Conservation (phyloP, 495 filamentous ascomycete genomes). For the Lasiosphaeriaceae sp. region DNA sequence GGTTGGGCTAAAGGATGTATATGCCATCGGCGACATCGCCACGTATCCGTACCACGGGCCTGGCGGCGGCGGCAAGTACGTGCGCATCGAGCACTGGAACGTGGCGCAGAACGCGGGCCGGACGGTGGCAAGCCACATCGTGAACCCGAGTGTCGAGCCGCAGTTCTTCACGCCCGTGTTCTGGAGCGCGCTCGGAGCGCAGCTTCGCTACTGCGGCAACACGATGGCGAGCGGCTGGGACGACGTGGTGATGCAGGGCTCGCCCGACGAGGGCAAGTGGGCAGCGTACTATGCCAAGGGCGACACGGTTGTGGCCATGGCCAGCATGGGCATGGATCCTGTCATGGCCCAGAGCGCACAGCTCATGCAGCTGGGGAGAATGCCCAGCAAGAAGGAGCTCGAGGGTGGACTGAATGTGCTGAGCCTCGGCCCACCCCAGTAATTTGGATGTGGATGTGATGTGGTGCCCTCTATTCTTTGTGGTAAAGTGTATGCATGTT, state of each 20-base stretch:
- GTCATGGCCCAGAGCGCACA: conserved; percentile 78
- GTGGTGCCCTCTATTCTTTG: no score
- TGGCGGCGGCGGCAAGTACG: conserved; percentile 63
- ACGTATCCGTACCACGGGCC: conserved; percentile 93
- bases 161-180: conserved; percentile 88
- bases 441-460: no score
- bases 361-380: conserved; percentile 76
- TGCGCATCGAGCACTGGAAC: conserved; percentile 94
- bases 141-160: conserved; percentile 52
- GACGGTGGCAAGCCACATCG: conserved; percentile 68
- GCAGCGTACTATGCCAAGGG: conserved; percentile 85
- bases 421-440: conserved; percentile 41
- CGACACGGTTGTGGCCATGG: conserved; percentile 86
- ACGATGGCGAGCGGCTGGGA: conserved; percentile 72
- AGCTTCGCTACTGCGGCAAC: conserved; percentile 90
- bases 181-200: conserved; percentile 87
- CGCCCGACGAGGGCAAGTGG: conserved; percentile 78
- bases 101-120: conserved; percentile 92
- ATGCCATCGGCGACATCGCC: conserved; percentile 93
- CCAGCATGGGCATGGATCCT: conserved; percentile 86
- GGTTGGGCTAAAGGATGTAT: conserved; percentile 70
- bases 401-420: conserved; percentile 70
- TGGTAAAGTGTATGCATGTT: neutral
- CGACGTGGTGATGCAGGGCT: conserved; percentile 71
- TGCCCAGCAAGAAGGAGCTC: conserved; percentile 79